phyloP scores from a whole-genome alignment of 177 flowering plant species.

The Vitis hybrid region DNA sequence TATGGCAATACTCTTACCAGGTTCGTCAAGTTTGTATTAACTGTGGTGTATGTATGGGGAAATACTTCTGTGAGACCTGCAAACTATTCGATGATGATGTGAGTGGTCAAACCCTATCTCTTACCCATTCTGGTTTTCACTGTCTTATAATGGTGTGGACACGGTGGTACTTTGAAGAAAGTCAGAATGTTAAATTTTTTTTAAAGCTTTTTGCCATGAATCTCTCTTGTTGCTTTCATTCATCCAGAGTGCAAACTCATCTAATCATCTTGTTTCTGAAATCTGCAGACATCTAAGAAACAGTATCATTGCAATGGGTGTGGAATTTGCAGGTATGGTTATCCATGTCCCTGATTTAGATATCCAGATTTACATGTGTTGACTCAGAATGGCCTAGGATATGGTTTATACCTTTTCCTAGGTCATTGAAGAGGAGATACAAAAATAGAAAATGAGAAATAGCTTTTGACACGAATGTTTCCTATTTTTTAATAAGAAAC shows the following conservation, averaged over 20 bases:
- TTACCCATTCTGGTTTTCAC: background rate
- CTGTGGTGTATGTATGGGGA: conserved; percentile 98
- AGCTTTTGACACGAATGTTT: no score
- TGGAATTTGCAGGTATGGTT: conserved; percentile 88
- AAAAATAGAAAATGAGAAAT: no score
- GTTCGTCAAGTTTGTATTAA: conserved; percentile 72
- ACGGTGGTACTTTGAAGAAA: background rate
- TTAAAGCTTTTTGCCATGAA: background rate
- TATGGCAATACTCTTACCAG: conserved; percentile 34
- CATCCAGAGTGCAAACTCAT: background rate
- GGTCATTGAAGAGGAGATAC: no score
- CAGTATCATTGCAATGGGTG: conserved; percentile 92
- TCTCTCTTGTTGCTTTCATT: background rate
- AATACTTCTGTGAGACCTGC: conserved; percentile 81
- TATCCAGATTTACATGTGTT: background rate
- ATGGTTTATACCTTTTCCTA: no score
- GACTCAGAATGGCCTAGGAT: no score
- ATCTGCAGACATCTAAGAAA: conserved; percentile 71
- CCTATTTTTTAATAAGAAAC: no score
- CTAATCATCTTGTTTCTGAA: conserved; percentile 2
- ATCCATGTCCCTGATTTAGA: background rate
- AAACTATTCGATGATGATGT: conserved; percentile 95
- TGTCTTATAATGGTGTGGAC: background rate
- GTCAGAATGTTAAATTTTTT: background rate
- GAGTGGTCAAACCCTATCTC: conserved; percentile 24